Evolutionary conservation across 106 monocot species (phyloP), one percentile per base, ranked within the genome.

Genomic region (Apostasia shenzhenica): DNA sequence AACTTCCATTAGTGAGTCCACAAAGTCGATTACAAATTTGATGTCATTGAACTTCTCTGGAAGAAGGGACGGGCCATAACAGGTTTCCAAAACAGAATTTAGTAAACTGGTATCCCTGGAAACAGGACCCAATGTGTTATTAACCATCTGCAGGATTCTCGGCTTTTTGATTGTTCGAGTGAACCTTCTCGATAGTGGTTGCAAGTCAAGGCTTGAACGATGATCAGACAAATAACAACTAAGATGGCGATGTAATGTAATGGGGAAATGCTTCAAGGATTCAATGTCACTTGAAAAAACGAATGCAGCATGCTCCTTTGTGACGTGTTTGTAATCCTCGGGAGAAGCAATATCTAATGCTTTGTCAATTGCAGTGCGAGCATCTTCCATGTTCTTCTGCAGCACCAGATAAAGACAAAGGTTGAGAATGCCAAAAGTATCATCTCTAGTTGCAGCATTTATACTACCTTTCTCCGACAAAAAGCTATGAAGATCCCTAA

Each of bases 11-110:
- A 90, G 38, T 2, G 79, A 64, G 55, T 93, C 99, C 8, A 90
- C 76, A 71, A 75, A 82, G 73, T 85, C 79, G 57, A 88, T 88
- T 44, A 92, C 67, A 65, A 75, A 80, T 63, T 84, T 93, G 3
- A 80, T 65, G 12, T 94, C 70, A 55, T 44, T 71, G 41, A 81
- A 54, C 1, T 74, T 73, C 61, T 82, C 67, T 9, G 90, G 90
- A 11, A 99, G 58, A 66, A 90, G 81, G 11, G 71, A 73, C 7
- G 82, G 79, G 11, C 90, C 99, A 61, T 87, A 81, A 43, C 81
- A 84, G 42, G 60, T 85, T 68, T 90, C 83, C 8, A 99, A 86
- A 75, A 90, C 71, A 45, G 84, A 82, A 73, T 99, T 99, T 54
- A 95, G 41, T 40, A 87, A 14, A 45, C 84, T 77, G 57, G 57